Conservation (phyloP, 2,329 filamentous ascomycete species). For the Apiospora hydei region DNA sequence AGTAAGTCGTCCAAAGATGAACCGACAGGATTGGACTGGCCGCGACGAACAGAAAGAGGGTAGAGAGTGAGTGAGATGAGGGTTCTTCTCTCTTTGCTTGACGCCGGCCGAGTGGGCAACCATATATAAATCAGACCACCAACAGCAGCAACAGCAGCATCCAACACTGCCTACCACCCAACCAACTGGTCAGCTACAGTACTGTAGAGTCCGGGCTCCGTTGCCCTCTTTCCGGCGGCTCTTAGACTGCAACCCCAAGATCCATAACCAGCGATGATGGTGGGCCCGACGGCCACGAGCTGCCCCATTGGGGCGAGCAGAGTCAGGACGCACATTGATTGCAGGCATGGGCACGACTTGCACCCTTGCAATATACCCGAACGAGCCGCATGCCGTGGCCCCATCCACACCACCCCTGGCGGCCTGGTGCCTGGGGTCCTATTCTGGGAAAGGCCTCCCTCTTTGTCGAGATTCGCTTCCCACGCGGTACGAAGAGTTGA, state of each 20-base stretch:
- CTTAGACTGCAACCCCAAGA: constrained; percentile 1
- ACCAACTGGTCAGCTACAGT: background rate
- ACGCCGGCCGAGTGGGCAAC: background rate
- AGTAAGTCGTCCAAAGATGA: constrained; percentile 12
- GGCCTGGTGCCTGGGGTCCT: background rate
- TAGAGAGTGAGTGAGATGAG: background rate
- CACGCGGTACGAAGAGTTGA: constrained; percentile 5
- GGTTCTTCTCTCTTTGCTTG: background rate
- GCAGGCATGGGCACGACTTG: background rate
- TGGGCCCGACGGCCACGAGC: constrained; percentile 1
- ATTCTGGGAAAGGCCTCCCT: background rate
- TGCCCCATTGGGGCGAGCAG: constrained; percentile 3
- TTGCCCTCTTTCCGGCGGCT: background rate
- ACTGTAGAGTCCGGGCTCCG: too few species aligned
- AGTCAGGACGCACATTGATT: background rate
- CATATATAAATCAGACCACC: background rate
- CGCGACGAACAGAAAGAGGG: constrained; percentile 3
- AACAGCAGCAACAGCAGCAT: background rate
- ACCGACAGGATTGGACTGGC: constrained; percentile 14
- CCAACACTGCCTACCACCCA: background rate
- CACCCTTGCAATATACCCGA: constrained; percentile 10
- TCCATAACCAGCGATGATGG: background rate
- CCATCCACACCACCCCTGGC: background rate
- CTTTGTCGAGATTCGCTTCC: background rate
- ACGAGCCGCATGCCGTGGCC: constrained; percentile 1